Evolutionary conservation across 2,329 filamentous ascomycete genomes (phyloP), one percentile per base, ranked within the genome.

Genomic region (Curvularia sp.): DNA sequence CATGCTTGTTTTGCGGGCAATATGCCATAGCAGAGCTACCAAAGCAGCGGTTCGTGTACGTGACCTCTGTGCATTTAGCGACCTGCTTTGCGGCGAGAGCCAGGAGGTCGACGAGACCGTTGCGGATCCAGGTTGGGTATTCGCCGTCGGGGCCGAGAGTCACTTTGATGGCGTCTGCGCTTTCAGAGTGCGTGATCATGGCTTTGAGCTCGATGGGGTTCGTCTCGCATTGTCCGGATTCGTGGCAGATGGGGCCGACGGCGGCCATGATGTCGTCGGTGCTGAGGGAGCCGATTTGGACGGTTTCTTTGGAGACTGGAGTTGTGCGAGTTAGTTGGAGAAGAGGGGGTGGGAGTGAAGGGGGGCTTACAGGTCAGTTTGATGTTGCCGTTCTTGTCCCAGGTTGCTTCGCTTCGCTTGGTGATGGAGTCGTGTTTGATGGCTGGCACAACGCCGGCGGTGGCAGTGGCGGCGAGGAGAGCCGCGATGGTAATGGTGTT

Each of bases 271-370:
- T 63, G 42, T 51, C 51, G 28, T 66, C 60, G 53, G 60, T 53
- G 20, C 41, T 56, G 31, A 64, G 44, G 46, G 39, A 44, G 44
- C 62, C 39, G 39, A 66, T 52, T 26, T 56, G 55, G 18, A 64
- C 54, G 31, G 57, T 61, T 47, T 61, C 77, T 80, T 5, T 55
- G 20, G 57, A 62, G 53, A 66, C 62, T 61, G 76, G 13, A 4
- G 76, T 24, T 24, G 22, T 35, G 0, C 28, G n/a, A 4, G 31
- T 53, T 53, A 41, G 47, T 42, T 26, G 48, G 26, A n/a, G 12
- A 18, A 28, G 26, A 20, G 24, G 20, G 18, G 28, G n/a, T 22
- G 2, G 38, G 24, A 10, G 9, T 13, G 4, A 9, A 12, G 33
- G 22, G 20, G 28, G 18, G 13, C 33, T 13, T 52, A 60, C 60